These are phyloP conservation scores for Haberlea rhodopensis DNA, from an alignment of 257 asterid species.

Conservation along the genomic window DNA sequence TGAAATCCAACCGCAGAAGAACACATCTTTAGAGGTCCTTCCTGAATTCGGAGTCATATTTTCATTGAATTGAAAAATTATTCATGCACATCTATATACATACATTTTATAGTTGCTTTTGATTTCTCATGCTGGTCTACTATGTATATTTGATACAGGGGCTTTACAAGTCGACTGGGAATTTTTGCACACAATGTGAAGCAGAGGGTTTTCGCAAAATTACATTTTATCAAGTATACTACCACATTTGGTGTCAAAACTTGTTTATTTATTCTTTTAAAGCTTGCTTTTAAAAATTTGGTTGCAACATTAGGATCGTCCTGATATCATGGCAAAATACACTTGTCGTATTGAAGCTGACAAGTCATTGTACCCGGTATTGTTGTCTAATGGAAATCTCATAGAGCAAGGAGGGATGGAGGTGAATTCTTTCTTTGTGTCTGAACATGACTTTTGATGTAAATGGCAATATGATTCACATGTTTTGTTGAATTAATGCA, in stretches of 20 bases:
- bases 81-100: not conserved
- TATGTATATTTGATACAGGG: slow-evolving; percentile 55
- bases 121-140: slow-evolving; percentile 17
- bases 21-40: slow-evolving; percentile 87
- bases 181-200: slow-evolving; percentile 98
- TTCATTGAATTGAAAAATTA: not conserved
- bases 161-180: slow-evolving; percentile 85
- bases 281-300: slow-evolving; percentile 26
- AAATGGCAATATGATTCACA: slow-evolving; percentile 4
- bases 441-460: slow-evolving; percentile 7
- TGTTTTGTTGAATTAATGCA: slow-evolving; percentile 29
- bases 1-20: slow-evolving; percentile 83
- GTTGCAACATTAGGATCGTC: slow-evolving; percentile 69
- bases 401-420: slow-evolving; percentile 80
- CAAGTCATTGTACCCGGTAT: slow-evolving; percentile 82
- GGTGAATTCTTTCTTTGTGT: slow-evolving; percentile 36
- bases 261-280: slow-evolving; percentile 2
- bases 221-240: slow-evolving; percentile 78
- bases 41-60: not conserved
- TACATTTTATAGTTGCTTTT: slow-evolving; percentile 13
- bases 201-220: slow-evolving; percentile 96
- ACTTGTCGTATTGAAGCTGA: slow-evolving; percentile 91
- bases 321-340: slow-evolving; percentile 94
- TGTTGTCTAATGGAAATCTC: slow-evolving; percentile 87
- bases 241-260: slow-evolving; percentile 1